Conservation (phyloP, 352 stramenopile genomes). For the Phytophthora nicotianae region DNA sequence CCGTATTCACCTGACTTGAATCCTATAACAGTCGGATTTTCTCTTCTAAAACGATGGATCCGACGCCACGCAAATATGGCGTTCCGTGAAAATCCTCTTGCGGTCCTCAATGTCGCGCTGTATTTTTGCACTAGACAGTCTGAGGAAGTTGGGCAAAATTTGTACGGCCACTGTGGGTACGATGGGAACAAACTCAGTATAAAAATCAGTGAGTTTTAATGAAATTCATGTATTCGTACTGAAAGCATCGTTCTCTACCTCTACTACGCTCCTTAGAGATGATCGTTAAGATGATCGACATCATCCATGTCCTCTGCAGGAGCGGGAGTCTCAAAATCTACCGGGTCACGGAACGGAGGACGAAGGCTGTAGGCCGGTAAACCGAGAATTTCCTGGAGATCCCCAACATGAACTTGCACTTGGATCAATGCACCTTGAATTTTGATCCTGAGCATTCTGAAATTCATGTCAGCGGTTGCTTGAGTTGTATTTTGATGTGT, state of each 20-base stretch:
- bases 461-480: conserved; percentile 8
- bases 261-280: too few species aligned
- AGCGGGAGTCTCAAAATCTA: neutral
- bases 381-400: too few species aligned
- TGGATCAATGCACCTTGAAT: neutral
- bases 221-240: too few species aligned
- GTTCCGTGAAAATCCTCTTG: too few species aligned
- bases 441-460: neutral
- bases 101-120: neutral
- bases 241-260: too few species aligned
- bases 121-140: neutral
- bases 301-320: conserved; percentile 10
- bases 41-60: conserved; percentile 6
- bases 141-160: neutral
- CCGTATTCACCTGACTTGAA: neutral
- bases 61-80: neutral
- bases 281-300: neutral
- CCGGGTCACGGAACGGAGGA: conserved; percentile 11
- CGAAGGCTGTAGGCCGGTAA: conserved; percentile 8
- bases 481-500: neutral
- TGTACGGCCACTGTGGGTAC: too few species aligned
- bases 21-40: conserved; percentile 10
- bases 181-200: conserved; percentile 1
- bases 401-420: too few species aligned
- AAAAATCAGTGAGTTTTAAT: too few species aligned